These are phyloP conservation scores for Protomyces arabidopsidicola DNA, from an alignment of 1,139 yeast genomes.

Conservation along the genomic window DNA sequence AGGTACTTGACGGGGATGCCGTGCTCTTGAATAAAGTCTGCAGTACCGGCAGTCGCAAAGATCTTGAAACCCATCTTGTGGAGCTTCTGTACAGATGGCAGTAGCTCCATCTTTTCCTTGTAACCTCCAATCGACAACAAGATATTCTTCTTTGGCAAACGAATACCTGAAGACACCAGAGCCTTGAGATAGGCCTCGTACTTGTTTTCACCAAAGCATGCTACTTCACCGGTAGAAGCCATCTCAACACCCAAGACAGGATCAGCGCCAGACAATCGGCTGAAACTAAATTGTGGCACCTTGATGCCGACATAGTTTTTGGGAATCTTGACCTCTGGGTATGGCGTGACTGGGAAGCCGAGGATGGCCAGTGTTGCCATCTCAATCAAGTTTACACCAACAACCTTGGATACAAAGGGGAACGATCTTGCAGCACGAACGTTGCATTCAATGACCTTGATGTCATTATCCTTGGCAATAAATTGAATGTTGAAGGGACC, in stretches of 20 bases:
- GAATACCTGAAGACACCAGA: slow-evolving; percentile 89
- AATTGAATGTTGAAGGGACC: slow-evolving; percentile 98
- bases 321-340: slow-evolving; percentile 72
- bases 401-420: slow-evolving; percentile 98
- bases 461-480: slow-evolving; percentile 83
- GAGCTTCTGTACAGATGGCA: slow-evolving; percentile 80
- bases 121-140: slow-evolving; percentile 93
- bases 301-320: slow-evolving; percentile 93
- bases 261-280: slow-evolving; percentile 97
- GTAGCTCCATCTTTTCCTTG: slow-evolving; percentile 89
- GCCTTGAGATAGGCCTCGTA: slow-evolving; percentile 97
- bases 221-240: slow-evolving; percentile 99
- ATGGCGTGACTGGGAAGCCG: slow-evolving; percentile 82
- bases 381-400: slow-evolving; percentile 93
- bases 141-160: slow-evolving; percentile 90
- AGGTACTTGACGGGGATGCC: slow-evolving; percentile 89
- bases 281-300: slow-evolving; percentile 97
- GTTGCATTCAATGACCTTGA: slow-evolving; percentile 97
- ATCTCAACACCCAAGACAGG: slow-evolving; percentile 98
- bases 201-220: slow-evolving; percentile 91
- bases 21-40: slow-evolving; percentile 95
- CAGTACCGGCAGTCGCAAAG: slow-evolving; percentile 98
- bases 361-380: slow-evolving; percentile 95
- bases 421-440: slow-evolving; percentile 97
- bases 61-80: slow-evolving; percentile 80